phyloP scores from a whole-genome alignment of 2,329 filamentous ascomycete species.

The Moelleriella libera region DNA sequence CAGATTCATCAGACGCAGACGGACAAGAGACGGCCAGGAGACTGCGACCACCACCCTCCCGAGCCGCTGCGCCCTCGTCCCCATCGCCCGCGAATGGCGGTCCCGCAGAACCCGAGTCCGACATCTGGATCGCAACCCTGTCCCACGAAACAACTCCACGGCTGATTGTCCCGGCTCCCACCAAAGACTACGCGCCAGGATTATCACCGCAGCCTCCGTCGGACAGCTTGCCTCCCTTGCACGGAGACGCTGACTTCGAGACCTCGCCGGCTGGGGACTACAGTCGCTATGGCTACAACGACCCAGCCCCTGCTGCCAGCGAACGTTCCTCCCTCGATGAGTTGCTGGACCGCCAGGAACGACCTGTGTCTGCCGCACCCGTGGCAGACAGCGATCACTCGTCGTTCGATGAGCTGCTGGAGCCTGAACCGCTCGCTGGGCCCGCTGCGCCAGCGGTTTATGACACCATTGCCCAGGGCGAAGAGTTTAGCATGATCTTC shows the following conservation, averaged over 20 bases:
- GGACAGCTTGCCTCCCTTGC: background rate
- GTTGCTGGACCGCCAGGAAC: slow-evolving; percentile 3
- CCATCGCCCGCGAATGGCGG: slow-evolving; percentile 4
- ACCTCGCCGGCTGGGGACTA: slow-evolving; percentile 12
- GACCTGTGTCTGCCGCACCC: too few species aligned
- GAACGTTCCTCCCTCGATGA: slow-evolving; percentile 20
- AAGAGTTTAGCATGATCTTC: slow-evolving; percentile 47
- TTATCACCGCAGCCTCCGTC: slow-evolving; percentile 6
- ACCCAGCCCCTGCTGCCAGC: slow-evolving; percentile 14
- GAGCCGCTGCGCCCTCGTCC: slow-evolving; percentile 1
- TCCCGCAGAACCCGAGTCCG: slow-evolving; percentile 17
- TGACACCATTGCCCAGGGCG: slow-evolving; percentile 32
- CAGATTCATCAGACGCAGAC: slow-evolving; percentile 3
- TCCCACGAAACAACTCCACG: slow-evolving; percentile 23
- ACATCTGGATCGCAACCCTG: slow-evolving; percentile 31
- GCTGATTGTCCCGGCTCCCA: slow-evolving; percentile 5
- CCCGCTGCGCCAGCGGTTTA: slow-evolving; percentile 11
- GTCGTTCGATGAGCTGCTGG: background rate
- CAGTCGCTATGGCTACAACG: slow-evolving; percentile 6
- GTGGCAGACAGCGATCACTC: background rate
- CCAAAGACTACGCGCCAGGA: background rate
- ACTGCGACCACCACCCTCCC: background rate
- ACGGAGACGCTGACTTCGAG: slow-evolving; percentile 3
- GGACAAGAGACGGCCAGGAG: background rate
- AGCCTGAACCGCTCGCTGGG: background rate